phyloP scores from a whole-genome alignment of 2,329 filamentous ascomycete genomes.

The Lasiodiplodia citricola region DNA sequence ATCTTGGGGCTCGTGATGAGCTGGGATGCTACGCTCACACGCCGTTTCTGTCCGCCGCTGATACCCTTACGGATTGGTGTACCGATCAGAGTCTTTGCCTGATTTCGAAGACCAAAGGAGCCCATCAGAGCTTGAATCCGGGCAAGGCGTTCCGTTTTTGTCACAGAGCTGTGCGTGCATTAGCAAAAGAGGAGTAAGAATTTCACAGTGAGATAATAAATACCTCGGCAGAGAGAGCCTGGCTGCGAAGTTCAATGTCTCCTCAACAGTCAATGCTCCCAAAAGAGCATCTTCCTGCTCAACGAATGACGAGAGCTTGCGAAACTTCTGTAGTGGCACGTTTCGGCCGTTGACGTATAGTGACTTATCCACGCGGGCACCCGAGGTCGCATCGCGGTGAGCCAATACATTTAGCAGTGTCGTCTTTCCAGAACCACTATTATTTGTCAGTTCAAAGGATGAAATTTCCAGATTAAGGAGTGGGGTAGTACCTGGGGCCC shows the following conservation, averaged over 20 bases:
- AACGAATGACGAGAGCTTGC: slow-evolving; percentile 74
- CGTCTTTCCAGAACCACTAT: slow-evolving; percentile 72
- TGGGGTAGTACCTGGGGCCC: slow-evolving; percentile 68
- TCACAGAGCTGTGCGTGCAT: slow-evolving; percentile 48
- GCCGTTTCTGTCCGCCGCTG: slow-evolving; percentile 82
- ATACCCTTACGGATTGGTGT: slow-evolving; percentile 84
- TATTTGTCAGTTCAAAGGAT: neutral
- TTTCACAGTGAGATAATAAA: slow-evolving; percentile 26
- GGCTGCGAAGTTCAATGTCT: slow-evolving; percentile 80
- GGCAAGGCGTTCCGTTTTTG: slow-evolving; percentile 62
- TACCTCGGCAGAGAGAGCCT: slow-evolving; percentile 63
- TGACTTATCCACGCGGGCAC: slow-evolving; percentile 59
- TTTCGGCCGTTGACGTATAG: slow-evolving; percentile 68
- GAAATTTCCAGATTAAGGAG: neutral
- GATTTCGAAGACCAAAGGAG: slow-evolving; percentile 74
- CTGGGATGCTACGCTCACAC: slow-evolving; percentile 79
- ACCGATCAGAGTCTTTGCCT: slow-evolving; percentile 75
- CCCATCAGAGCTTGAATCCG: slow-evolving; percentile 71
- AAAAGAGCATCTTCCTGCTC: slow-evolving; percentile 89
- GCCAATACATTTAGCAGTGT: slow-evolving; percentile 83
- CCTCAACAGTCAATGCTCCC: slow-evolving; percentile 77
- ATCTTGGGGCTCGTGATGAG: slow-evolving; percentile 82
- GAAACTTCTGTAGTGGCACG: slow-evolving; percentile 62
- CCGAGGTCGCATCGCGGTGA: slow-evolving; percentile 60
- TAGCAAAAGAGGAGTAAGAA: slow-evolving; percentile 21